Conservation (phyloP, 164 flowering plant species). For the Pachysandra terminalis region DNA sequence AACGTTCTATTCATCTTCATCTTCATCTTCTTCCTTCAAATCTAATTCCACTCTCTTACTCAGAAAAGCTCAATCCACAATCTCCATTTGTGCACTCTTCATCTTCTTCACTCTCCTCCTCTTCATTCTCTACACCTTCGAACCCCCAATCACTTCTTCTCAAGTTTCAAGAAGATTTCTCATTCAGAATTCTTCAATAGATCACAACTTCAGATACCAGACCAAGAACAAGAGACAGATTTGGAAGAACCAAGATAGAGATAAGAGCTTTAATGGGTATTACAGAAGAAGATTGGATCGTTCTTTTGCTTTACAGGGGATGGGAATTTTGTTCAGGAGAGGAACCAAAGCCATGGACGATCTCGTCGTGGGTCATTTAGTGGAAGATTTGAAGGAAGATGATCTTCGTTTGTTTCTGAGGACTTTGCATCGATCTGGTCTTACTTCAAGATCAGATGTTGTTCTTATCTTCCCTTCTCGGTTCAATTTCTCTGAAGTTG, state of each 20-base stretch:
- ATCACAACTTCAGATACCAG: conserved; percentile 5
- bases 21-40: conserved; percentile 7
- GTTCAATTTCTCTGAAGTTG: conserved; percentile 15
- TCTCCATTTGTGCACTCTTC: conserved; percentile 53
- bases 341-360: conserved; percentile 55
- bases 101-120: conserved; percentile 52
- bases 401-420: conserved; percentile 44
- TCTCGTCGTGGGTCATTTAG: conserved; percentile 45
- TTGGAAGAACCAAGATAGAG: no score
- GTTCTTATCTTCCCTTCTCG: conserved; percentile 28
- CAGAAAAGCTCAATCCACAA: conserved; percentile 51
- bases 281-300: conserved; percentile 54
- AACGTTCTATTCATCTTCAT: neutral
- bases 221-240: no score
- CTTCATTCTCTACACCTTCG: no score
- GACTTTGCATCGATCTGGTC: conserved; percentile 35
- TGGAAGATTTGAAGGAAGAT: conserved; percentile 23
- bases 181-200: conserved; percentile 1
- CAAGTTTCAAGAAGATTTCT: conserved; percentile 18
- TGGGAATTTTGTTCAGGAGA: conserved; percentile 29
- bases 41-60: conserved; percentile 13
- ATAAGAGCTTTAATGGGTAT: conserved; percentile 25
- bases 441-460: conserved; percentile 40
- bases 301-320: no score
- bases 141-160: conserved; percentile 24